Base-by-base conservation (phyloP, 805 yeast species). In the Kockiozyma suomiensis region DNA sequence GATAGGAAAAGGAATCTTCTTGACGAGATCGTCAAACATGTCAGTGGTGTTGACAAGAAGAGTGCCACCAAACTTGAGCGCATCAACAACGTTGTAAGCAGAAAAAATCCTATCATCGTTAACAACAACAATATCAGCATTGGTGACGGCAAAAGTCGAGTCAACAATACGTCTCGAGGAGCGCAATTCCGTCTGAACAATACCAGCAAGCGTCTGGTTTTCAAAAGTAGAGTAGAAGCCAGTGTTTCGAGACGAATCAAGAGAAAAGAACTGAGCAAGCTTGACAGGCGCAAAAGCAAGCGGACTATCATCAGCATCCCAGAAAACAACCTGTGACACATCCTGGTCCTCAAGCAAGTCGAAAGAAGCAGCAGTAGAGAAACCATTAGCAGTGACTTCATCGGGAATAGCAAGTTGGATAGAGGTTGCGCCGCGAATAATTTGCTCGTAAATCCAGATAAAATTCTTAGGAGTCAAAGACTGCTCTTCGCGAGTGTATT, bases 151-250 rank as follows among this genome's bases (percentile, higher is more conserved):
- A 47, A 69, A 62, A 33, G 70, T 66, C 1, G 72, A 64, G 38
- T 65, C 47, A 17, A 62, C 37, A n/a, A 70, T 64, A 2, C 71
- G 61, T 5, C 81, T 75, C 28, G 78, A 73, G 52, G 87, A 76
- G 69, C 86, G 88, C 40, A 76, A 43, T 49, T 76, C 73, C 12
- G 91, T 81, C 73, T 87, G 89, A 72, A 85, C 85, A 7, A 83
- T 71, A 63, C 97, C 97, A 37, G 92, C 93, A 53, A 81, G 82
- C 15, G 83, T 76, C 38, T 79, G 71, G 72, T 89, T 91, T 73
- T 93, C 96, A 69, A 78, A 90, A 69, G 82, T 82, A 53, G 87
- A 81, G 72, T 87, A 80, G 72, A 82, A 81, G 54, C 80, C 74
- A 58, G 87, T 80, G 43, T 74, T 70, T 58, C 82, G 77, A 53